Evolutionary conservation across 352 stramenopile genomes (phyloP).

Genomic region (Poterioochromonas sp.): DNA sequence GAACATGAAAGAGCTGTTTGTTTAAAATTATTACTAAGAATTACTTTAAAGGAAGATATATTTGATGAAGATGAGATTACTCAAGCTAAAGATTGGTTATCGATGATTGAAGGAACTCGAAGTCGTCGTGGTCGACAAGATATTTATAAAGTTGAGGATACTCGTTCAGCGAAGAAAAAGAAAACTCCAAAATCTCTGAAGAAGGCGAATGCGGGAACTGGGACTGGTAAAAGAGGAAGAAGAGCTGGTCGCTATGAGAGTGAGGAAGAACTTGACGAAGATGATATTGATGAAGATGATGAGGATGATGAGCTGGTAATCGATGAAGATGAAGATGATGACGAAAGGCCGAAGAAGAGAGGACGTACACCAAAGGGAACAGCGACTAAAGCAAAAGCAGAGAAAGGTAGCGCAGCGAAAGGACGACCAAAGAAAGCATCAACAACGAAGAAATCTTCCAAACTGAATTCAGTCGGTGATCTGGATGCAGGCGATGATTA

Average conservation of each 20-base stretch:
- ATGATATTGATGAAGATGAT: neutral
- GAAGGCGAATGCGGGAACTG: neutral
- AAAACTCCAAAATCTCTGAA: neutral
- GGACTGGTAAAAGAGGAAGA: neutral
- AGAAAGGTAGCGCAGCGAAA: neutral
- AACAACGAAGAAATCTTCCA: neutral
- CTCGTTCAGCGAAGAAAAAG: neutral
- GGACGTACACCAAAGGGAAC: too few species aligned
- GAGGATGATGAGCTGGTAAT: neutral
- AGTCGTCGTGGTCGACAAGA: neutral
- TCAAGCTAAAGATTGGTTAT: constrained; percentile 1
- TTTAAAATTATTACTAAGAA: constrained; percentile 20
- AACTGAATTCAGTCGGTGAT: too few species aligned
- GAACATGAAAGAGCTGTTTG: constrained; percentile 1
- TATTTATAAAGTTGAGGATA: neutral
- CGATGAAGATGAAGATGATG: constrained; percentile 6
- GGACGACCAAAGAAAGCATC: neutral
- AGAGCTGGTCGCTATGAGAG: neutral
- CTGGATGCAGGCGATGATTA: too few species aligned
- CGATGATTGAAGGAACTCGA: constrained; percentile 16
- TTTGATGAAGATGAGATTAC: constrained; percentile 17
- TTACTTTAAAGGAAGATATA: constrained; percentile 20
- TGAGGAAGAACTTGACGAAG: neutral
- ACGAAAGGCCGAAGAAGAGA: too few species aligned
- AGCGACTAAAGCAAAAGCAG: neutral